Base-by-base conservation (phyloP, 139 green algal species). In the Chlorella sp. region DNA sequence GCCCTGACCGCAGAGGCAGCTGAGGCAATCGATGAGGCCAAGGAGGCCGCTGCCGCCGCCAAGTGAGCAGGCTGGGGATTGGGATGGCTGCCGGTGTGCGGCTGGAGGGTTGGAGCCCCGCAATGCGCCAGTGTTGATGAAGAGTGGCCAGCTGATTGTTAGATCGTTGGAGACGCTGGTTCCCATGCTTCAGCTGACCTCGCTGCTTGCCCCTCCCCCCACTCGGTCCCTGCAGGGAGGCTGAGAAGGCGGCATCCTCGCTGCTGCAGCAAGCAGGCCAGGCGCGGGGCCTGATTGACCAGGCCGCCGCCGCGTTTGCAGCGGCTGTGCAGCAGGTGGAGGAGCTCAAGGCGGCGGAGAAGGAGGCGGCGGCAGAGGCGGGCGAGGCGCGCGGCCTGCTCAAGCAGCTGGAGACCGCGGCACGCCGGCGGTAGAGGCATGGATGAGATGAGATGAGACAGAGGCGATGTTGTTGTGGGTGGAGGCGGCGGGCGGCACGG, bases 1-100 rank as follows among this genome's bases (percentile, higher is more conserved):
- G 16, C 93, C 62, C 71, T 95, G 62, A 73, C 92, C 72, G 71
- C 76, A 15, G 88, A 82, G 74, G 82, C 82, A 4, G n/a, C 32
- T 3, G 71, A 87, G 25, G 82, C 71, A 12, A 36, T 30, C 12
- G 82, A 67, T 32, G 82, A 73, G 21, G 82, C 82, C 41, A 83
- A 63, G 78, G 38, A 67, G 41, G 82, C 82, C 2, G 51, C 71
- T 4, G 55, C 55, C 0, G 51, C 56, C 2, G 63, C 55, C 36
- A 82, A 72, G 76, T 82, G 36, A 72, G 76, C 7, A 12, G 17
- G 21, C 21, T 9, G 62, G 62, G 17, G 62, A 5, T 25, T 68
- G 62, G 28, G 63, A 28, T 36, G 13, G 63, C 63, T 69, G 63
- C 60, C 5, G 23, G 23, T 30, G 18, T 9, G 2, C 28, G 18